These are phyloP conservation scores for Forsythia viridissima DNA, from an alignment of 257 asterid species.

Conservation along the genomic window DNA sequence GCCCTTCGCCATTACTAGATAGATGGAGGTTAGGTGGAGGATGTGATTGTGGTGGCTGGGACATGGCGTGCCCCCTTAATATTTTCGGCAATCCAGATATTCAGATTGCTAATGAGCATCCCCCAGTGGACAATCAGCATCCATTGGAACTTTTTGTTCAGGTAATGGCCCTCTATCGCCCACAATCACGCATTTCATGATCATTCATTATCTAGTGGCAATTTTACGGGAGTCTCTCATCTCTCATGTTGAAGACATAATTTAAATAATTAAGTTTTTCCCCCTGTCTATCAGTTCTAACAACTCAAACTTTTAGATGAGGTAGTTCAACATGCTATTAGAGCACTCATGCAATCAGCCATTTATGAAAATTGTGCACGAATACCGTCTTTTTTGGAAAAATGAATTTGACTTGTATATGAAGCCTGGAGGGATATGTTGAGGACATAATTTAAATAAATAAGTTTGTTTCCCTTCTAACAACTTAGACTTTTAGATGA, in stretches of 20 bases:
- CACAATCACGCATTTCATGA: background rate
- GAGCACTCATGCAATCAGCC: background rate
- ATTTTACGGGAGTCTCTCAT: no score
- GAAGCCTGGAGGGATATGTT: background rate
- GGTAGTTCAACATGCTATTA: background rate
- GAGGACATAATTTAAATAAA: background rate
- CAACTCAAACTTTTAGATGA: background rate
- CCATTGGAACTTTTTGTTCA: constrained; percentile 65
- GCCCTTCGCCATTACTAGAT: constrained; percentile 78
- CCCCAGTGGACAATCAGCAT: constrained; percentile 37
- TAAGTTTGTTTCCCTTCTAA: background rate
- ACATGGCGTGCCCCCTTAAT: constrained; percentile 82
- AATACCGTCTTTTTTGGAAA: background rate
- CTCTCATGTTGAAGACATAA: background rate
- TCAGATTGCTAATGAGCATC: constrained; percentile 39
- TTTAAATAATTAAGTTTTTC: background rate
- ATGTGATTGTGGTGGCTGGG: constrained; percentile 99
- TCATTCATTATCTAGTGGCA: background rate
- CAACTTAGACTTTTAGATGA: no score
- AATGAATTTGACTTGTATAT: background rate
- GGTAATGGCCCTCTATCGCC: constrained; percentile 41
- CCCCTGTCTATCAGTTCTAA: background rate
- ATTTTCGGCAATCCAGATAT: constrained; percentile 51
- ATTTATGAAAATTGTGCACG: background rate
- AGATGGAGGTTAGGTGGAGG: constrained; percentile 94